Conservation (phyloP, 345 rosid species). For the Brassica nigra region DNA sequence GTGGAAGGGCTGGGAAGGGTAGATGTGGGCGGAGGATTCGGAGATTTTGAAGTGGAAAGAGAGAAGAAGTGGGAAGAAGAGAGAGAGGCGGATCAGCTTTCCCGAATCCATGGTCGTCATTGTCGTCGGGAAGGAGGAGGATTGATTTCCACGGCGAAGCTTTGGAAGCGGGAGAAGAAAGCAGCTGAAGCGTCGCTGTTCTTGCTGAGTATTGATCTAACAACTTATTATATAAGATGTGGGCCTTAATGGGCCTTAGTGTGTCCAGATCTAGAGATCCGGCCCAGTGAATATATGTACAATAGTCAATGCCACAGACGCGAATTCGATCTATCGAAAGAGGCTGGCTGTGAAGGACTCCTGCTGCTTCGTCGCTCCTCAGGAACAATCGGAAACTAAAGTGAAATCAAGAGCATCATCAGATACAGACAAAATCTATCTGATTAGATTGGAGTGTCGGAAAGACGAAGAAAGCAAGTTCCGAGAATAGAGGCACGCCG, state of each 20-base stretch:
- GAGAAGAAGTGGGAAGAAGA: conserved; percentile 35
- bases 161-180: conserved; percentile 14
- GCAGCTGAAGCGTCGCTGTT: conserved; percentile 30
- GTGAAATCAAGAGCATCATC: background rate
- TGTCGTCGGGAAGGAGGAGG: conserved; percentile 23
- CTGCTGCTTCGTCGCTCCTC: conserved; percentile 34
- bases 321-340: conserved; percentile 23
- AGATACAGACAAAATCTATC: background rate
- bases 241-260: conserved; percentile 7
- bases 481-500: conserved; percentile 10
- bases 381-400: conserved; percentile 2
- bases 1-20: conserved; percentile 58
- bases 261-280: background rate
- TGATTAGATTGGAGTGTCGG: conserved; percentile 12
- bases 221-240: background rate
- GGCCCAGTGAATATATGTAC: background rate
- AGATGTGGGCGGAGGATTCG: conserved; percentile 73
- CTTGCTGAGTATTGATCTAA: conserved; percentile 12
- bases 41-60: conserved; percentile 27
- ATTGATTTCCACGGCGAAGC: conserved; percentile 2
- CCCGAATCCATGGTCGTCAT: conserved; percentile 50
- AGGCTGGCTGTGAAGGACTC: conserved; percentile 19
- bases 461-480: conserved; percentile 6
- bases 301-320: conserved; percentile 37
- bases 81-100: conserved; percentile 1